A percentile compares a stretch with the other conserved stretches of the same genome.
Evolutionary conservation across 305 asterid species (phyloP).

Genomic region (Fraxinus angustifolia): DNA sequence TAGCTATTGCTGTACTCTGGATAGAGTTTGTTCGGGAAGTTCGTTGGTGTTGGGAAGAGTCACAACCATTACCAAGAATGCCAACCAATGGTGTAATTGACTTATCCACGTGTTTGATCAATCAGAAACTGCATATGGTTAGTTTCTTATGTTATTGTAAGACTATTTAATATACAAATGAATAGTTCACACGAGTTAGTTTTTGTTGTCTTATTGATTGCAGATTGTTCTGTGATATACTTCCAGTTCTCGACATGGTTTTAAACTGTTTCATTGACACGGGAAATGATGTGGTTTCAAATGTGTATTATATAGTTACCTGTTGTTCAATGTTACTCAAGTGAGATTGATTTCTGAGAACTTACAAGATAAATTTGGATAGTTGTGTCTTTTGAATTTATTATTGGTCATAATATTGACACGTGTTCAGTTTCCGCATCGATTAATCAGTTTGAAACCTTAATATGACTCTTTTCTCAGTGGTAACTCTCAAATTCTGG

Average conservation of each 20-base stretch:
- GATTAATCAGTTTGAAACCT: not conserved
- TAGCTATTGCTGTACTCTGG: constrained; percentile 97
- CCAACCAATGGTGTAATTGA: constrained; percentile 64
- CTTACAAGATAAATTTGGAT: not conserved
- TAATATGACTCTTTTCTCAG: not conserved
- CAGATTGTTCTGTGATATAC: not conserved
- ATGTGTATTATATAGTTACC: not conserved
- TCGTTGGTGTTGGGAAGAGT: constrained; percentile 99
- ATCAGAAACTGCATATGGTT: constrained; percentile 98
- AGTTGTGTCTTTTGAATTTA: not conserved
- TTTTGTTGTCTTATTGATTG: not conserved
- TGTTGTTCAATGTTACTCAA: not conserved
- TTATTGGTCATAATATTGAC: not conserved
- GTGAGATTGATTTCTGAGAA: not conserved
- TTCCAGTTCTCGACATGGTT: not conserved
- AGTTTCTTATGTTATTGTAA: constrained; percentile 17
- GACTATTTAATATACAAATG: not conserved
- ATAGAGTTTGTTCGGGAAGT: constrained; percentile 95
- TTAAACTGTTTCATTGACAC: not conserved
- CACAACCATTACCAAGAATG: constrained; percentile 88
- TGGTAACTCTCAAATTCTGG: not conserved
- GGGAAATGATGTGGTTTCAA: not conserved
- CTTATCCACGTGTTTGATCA: constrained; percentile 79
- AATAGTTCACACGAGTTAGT: not conserved
- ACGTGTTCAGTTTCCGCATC: not conserved